A percentile compares a stretch with the other conserved stretches of the same genome.
These are phyloP conservation scores for Candida krabiensis DNA, from an alignment of 805 yeast genomes.

Conservation along the genomic window DNA sequence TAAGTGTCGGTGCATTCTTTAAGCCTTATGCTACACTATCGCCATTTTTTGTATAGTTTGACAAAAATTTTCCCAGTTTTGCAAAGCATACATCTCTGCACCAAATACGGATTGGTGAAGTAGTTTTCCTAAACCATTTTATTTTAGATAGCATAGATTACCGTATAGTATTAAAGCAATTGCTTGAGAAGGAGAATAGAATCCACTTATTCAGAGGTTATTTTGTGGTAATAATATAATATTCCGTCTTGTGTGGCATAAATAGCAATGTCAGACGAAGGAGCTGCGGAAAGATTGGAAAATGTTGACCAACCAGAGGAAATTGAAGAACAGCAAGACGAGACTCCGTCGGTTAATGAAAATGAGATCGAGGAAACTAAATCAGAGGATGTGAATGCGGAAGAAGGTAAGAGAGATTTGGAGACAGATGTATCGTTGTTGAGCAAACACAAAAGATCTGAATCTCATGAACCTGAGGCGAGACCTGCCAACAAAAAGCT, in stretches of 20 bases:
- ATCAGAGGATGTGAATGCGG: conserved; percentile 8
- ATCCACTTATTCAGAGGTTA: too few species aligned
- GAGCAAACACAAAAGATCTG: conserved; percentile 6
- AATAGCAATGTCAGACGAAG: background rate
- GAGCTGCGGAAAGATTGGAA: background rate
- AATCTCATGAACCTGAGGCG: conserved; percentile 1
- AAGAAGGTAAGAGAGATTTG: conserved; percentile 5
- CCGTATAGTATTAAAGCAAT: too few species aligned
- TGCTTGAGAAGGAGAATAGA: background rate
- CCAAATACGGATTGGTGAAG: background rate
- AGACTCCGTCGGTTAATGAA: conserved; percentile 6
- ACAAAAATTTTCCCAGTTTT: too few species aligned
- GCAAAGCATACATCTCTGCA: conserved; percentile 1
- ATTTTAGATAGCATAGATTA: too few species aligned
- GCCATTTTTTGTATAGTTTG: too few species aligned
- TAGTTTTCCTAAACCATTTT: too few species aligned
- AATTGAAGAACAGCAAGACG: conserved; percentile 3
- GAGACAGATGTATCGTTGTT: conserved; percentile 9
- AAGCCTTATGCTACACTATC: too few species aligned
- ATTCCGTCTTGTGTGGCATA: too few species aligned
- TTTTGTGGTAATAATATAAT: too few species aligned
- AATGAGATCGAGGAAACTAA: conserved; percentile 8
- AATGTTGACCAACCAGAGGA: conserved; percentile 5
- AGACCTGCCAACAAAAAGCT: conserved; percentile 13
- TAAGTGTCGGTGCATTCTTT: too few species aligned